Base-by-base conservation (phyloP, 176 grass and related monocot genomes). In the Cenchrus americanus region DNA sequence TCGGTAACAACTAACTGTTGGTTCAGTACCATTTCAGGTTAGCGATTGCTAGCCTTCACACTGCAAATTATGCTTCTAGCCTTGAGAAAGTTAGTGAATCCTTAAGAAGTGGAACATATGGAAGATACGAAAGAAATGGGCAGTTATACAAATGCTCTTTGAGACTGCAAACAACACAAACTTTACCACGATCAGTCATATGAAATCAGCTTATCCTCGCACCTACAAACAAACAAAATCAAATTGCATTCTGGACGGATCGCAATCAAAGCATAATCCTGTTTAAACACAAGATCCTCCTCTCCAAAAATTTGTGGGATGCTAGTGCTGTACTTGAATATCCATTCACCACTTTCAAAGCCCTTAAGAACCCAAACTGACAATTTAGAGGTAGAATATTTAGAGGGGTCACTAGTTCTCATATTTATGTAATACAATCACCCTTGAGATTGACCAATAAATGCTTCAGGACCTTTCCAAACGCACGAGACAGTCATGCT, bases 301-400 rank as follows among this genome's bases (percentile, higher is more conserved):
- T 65, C 24, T 14, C 42, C 43, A 1, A 64, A 78, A 64, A 78
- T 44, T 5, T 63, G 76, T 32, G 59, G 18, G 3, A 14, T 64
- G 76, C 42, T 32, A 27, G 64, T 64, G 59, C 1, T 78, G 59
- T 78, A 78, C 76, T 78, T 78, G 5, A 78, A 63, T 64, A 32
- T 49, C 76, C 76, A 78, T 64, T 64, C 76, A 64, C 15, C 42
- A 49, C 59, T 30, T 26, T 50, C 46, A 65, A 51, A 79, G 24
- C 50, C 59, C 23, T 78, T 14, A 32, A 79, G 76, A 51, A 34
- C 52, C 71, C 71, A 73, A 14, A 73, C 71, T 2, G 48, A 73
- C 8, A 73, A 32, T 8, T 63, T 78, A 44, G 57, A 47, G 13
- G 14, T 2, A 32, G 34, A 37, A 37, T 37, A 32, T 8, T 63